These are phyloP conservation scores for Trypanosoma caninum DNA, from an alignment of 208 protist species.

Conservation along the genomic window DNA sequence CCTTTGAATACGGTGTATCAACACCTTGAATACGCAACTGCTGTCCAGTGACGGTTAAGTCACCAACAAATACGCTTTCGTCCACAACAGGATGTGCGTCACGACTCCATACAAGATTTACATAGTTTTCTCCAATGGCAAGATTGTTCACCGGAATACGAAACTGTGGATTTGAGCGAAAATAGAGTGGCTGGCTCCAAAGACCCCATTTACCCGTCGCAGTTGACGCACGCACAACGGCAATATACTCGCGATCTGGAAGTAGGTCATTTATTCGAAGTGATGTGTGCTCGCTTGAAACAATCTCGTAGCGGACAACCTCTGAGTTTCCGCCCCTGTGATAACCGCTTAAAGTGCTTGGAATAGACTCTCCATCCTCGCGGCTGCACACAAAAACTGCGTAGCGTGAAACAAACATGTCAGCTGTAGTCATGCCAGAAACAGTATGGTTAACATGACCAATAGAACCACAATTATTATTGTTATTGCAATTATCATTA, in stretches of 20 bases:
- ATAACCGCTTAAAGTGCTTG: slow-evolving; percentile 71
- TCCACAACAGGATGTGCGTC: slow-evolving; percentile 36
- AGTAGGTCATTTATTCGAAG: slow-evolving; percentile 71
- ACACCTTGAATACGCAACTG: slow-evolving; percentile 87
- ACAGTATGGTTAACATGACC: neutral
- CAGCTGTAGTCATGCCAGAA: slow-evolving; percentile 30
- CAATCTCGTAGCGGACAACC: slow-evolving; percentile 46
- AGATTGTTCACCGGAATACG: slow-evolving; percentile 83
- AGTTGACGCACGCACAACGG: slow-evolving; percentile 83
- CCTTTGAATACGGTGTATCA: slow-evolving; percentile 70
- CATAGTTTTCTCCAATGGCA: slow-evolving; percentile 92
- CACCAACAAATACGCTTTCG: slow-evolving; percentile 65
- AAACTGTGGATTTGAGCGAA: slow-evolving; percentile 87
- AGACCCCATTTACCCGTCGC: slow-evolving; percentile 82
- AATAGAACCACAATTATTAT: neutral
- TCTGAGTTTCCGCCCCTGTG: slow-evolving; percentile 66
- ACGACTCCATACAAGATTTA: slow-evolving; percentile 79
- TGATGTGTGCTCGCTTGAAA: slow-evolving; percentile 82
- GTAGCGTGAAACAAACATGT: slow-evolving; percentile 79
- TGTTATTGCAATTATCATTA: neutral
- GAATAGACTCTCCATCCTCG: slow-evolving; percentile 28
- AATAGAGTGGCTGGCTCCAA: slow-evolving; percentile 82
- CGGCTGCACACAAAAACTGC: slow-evolving; percentile 70
- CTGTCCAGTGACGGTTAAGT: slow-evolving; percentile 83
- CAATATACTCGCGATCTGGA: slow-evolving; percentile 84